phyloP scores from a whole-genome alignment of 2,329 filamentous ascomycete genomes.

The Ophiocordyceps australis region DNA sequence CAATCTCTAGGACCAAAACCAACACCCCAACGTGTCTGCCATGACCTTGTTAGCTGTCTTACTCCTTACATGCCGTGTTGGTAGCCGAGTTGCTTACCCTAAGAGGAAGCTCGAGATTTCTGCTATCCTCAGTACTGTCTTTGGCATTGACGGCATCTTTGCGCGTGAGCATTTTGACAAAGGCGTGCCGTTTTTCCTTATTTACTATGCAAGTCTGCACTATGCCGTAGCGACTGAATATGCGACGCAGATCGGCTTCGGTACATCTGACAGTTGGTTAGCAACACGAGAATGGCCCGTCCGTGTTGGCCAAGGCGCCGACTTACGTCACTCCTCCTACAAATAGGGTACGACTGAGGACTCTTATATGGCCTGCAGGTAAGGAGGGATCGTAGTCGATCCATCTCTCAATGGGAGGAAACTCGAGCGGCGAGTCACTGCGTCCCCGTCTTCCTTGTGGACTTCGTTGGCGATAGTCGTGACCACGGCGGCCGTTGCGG shows the following conservation, averaged over 20 bases:
- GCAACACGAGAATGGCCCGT: background rate
- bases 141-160: conserved; percentile 71
- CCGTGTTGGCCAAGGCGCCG: background rate
- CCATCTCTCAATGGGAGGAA: conserved; percentile 38
- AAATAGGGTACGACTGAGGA: conserved; percentile 86
- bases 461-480: conserved; percentile 77
- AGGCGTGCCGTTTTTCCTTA: conserved; percentile 92
- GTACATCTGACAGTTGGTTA: conserved; percentile 36
- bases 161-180: conserved; percentile 95
- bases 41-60: conserved; percentile 7
- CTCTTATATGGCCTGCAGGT: conserved; percentile 67
- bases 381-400: conserved; percentile 63
- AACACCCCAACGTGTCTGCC: conserved; percentile 84
- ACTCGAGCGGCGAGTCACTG: conserved; percentile 35
- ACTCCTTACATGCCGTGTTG: background rate
- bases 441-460: conserved; percentile 51
- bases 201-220: conserved; percentile 98
- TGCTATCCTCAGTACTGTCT: conserved; percentile 67
- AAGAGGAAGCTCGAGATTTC: conserved; percentile 53
- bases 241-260: conserved; percentile 62
- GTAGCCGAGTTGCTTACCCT: too few relatives aligned
- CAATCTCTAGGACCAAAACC: conserved; percentile 94
- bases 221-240: conserved; percentile 67
- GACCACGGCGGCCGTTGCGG: conserved; percentile 30
- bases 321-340: conserved; percentile 86